Percentiles rank a stretch among this genome's conserved stretches.
Evolutionary conservation across 1,284 basidiomycete genomes (phyloP).

Genomic region (Macrocystidia cucumis): DNA sequence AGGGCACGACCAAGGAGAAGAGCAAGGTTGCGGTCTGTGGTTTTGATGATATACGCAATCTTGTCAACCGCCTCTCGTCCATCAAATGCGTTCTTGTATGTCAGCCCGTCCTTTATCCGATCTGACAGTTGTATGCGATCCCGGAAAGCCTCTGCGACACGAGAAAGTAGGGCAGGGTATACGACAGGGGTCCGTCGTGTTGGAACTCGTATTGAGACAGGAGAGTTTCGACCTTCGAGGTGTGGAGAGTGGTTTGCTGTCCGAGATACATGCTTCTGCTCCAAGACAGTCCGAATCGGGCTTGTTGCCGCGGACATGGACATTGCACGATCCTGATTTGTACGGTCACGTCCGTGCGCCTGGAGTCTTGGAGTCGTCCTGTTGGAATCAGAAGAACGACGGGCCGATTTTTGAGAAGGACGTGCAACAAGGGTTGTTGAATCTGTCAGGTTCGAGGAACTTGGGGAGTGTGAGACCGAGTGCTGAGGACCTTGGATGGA

Average conservation of each 20-base stretch:
- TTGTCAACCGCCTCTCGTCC: conserved; percentile 95
- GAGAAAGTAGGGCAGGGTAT: conserved; percentile 92
- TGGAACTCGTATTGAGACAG: conserved; percentile 29
- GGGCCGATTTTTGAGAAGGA: conserved; percentile 17
- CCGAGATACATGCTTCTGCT: conserved; percentile 27
- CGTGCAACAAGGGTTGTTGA: conserved; percentile 23
- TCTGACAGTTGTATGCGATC: conserved; percentile 75
- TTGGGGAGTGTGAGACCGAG: conserved; percentile 38
- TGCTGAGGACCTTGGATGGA: conserved; percentile 25
- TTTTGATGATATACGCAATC: conserved; percentile 97
- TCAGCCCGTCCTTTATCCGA: conserved; percentile 88
- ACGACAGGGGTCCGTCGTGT: conserved; percentile 64
- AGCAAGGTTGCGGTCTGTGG: conserved; percentile 94
- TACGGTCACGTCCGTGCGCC: conserved; percentile 47
- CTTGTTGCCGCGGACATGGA: conserved; percentile 64
- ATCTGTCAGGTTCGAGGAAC: conserved; percentile 44
- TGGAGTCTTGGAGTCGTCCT: conserved; percentile 25
- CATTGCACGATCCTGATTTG: conserved; percentile 59
- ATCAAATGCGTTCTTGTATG: conserved; percentile 95
- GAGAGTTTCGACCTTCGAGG: conserved; percentile 41
- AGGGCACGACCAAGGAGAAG: conserved; percentile 90
- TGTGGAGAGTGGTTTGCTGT: conserved; percentile 26
- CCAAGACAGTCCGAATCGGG: conserved; percentile 26
- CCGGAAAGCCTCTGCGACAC: conserved; percentile 91
- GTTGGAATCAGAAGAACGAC: conserved; percentile 29